Percentiles rank a stretch among this genome's conserved stretches.
Evolutionary conservation across 202 grass and related monocot genomes (phyloP).

Genomic region (Eragrostis tef): DNA sequence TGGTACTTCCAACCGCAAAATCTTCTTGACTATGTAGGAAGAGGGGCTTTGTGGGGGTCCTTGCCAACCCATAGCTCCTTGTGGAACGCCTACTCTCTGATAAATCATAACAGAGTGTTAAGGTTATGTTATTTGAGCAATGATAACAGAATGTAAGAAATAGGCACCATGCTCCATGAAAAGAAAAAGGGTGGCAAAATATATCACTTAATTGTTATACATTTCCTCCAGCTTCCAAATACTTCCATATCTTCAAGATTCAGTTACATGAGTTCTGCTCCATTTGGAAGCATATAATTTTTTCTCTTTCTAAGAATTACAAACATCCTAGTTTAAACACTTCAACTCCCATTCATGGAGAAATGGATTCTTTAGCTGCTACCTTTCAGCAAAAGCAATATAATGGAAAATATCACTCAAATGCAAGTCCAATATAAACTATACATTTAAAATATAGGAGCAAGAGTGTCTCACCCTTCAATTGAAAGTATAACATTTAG

Average conservation of each 20-base stretch:
- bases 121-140: neutral
- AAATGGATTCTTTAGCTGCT: conserved; percentile 6
- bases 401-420: neutral
- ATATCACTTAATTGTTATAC: neutral
- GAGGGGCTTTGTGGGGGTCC: conserved; percentile 65
- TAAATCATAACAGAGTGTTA: conserved; percentile 43
- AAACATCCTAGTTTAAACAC: neutral
- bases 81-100: conserved; percentile 68
- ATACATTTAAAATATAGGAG: neutral
- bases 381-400: conserved; percentile 16
- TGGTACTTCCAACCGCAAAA: conserved; percentile 80
- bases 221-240: neutral
- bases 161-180: neutral
- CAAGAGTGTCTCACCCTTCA: conserved; percentile 20
- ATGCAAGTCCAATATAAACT: neutral
- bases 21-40: conserved; percentile 84
- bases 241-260: conserved; percentile 6
- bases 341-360: conserved; percentile 26
- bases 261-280: neutral
- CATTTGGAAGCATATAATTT: neutral
- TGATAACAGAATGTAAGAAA: neutral
- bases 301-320: neutral
- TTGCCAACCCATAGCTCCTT: conserved; percentile 74
- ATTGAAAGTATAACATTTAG: conserved; percentile 18
- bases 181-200: conserved; percentile 13